Evolutionary conservation across 202 grass and related monocot genomes (phyloP).

Genomic region (Carex arenaria): DNA sequence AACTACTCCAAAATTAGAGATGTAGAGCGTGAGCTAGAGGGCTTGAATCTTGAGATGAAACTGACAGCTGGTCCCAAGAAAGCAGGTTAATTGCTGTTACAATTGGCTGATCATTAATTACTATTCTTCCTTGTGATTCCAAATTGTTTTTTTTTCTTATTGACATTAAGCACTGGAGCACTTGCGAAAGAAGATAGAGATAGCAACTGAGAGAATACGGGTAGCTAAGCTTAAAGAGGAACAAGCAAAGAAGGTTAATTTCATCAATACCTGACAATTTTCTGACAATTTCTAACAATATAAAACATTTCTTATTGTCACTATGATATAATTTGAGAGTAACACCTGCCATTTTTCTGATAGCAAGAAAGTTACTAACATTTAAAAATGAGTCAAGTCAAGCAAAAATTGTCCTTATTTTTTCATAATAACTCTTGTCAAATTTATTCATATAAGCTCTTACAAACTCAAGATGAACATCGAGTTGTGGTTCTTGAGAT

Average conservation of each 20-base stretch:
- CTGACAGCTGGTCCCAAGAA: constrained; percentile 91
- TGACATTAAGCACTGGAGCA: constrained; percentile 63
- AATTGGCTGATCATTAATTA: constrained; percentile 11
- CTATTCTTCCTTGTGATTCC: constrained; percentile 13
- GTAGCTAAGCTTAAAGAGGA: constrained; percentile 78
- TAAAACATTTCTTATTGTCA: too few species aligned
- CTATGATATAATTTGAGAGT: neutral
- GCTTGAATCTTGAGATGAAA: constrained; percentile 82
- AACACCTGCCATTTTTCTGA: neutral
- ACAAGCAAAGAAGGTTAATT: constrained; percentile 70
- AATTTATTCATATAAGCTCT: neutral
- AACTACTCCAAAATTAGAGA: constrained; percentile 96
- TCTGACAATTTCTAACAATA: neutral
- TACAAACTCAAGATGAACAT: neutral
- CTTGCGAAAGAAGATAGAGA: constrained; percentile 86
- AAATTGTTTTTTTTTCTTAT: constrained; percentile 10
- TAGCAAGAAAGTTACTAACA: neutral
- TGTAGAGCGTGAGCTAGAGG: constrained; percentile 91
- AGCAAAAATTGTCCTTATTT: neutral
- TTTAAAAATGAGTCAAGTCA: neutral
- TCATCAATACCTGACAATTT: neutral
- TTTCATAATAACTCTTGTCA: neutral
- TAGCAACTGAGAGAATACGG: constrained; percentile 77
- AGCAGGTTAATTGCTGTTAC: constrained; percentile 47
- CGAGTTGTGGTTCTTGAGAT: neutral